Evolutionary conservation across 139 green algal species (phyloP), one percentile per base, ranked within the genome.

Genomic region (Trebouxia sp.): DNA sequence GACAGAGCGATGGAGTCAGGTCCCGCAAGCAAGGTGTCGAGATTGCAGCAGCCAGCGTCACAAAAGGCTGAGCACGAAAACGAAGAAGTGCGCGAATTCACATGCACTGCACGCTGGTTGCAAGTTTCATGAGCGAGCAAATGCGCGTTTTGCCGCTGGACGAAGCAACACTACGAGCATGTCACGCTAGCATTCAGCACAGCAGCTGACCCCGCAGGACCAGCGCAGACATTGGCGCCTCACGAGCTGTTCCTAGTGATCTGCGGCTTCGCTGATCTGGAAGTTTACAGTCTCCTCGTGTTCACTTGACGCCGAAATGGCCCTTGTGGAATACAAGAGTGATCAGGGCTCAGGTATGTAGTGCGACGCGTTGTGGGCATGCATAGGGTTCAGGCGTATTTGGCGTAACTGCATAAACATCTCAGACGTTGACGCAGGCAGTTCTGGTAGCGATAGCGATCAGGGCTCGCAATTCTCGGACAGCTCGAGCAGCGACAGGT

Each of bases 401-500:
- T n/a, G n/a, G n/a, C n/a, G n/a, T n/a, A n/a, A n/a, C n/a, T n/a
- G n/a, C n/a, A n/a, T n/a, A n/a, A n/a, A n/a, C n/a, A n/a, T n/a
- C n/a, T n/a, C n/a, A n/a, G n/a, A n/a, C n/a, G n/a, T n/a, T n/a
- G n/a, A n/a, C 47, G 20, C 47, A 53, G 47, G 47, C 14, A 24
- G 3, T n/a, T 72, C 62, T 43, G 62, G 28, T 5, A 37, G 37
- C 3, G 32, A 72, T 35, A 72, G 62, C 32, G 62, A 32, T 72
- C 37, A 35, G 32, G 62, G 50, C 15, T 75, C 77, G 7, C 62
- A 83, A 2, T 80, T 78, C 55, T 81, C 81, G 41, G 72, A 65
- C 3, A 39, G 41, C n/a, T 78, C 72, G 8, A 56, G 81, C 56
- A 48, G 26, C 28, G 72, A 84, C 26, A 84, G 80, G 80, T 84